Conservation (phyloP, 2,329 filamentous ascomycete species). For the Ophiostoma himal-ulmi region DNA sequence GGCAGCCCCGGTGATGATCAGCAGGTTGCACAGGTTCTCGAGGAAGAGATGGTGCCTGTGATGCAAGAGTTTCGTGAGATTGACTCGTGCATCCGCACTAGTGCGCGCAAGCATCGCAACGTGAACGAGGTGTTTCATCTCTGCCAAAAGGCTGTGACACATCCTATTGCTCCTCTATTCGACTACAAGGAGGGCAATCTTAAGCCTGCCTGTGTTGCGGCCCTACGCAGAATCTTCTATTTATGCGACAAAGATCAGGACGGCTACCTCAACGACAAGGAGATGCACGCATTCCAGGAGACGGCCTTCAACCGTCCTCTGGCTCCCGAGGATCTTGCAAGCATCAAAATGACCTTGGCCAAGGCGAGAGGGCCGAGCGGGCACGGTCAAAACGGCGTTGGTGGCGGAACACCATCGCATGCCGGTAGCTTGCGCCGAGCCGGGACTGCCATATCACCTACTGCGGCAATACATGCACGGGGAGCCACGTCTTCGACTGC, state of each 20-base stretch:
- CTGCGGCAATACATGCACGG: not conserved
- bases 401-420: not conserved
- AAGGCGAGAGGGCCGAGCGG: conserved; percentile 42
- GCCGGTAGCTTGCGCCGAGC: conserved; percentile 42
- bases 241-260: conserved; percentile 96
- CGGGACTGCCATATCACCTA: conserved; percentile 35
- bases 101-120: conserved; percentile 84
- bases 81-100: conserved; percentile 93
- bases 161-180: conserved; percentile 92
- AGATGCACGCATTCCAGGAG: conserved; percentile 84
- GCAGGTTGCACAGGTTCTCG: conserved; percentile 75
- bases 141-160: conserved; percentile 95
- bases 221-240: conserved; percentile 86
- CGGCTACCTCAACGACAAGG: conserved; percentile 78
- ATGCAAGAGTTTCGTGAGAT: conserved; percentile 99
- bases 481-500: conserved; percentile 16
- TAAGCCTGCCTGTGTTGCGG: conserved; percentile 83
- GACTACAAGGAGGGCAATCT: conserved; percentile 87
- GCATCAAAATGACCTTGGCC: conserved; percentile 83
- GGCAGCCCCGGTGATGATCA: conserved; percentile 42
- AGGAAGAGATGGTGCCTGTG: conserved; percentile 96
- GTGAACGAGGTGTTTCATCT: conserved; percentile 96
- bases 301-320: conserved; percentile 90
- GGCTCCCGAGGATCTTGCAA: conserved; percentile 72
- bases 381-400: not conserved